Percentiles rank a stretch among this genome's conserved stretches.
Evolutionary conservation across 345 rosid genomes (phyloP).

Genomic region (Iberis pinnata): DNA sequence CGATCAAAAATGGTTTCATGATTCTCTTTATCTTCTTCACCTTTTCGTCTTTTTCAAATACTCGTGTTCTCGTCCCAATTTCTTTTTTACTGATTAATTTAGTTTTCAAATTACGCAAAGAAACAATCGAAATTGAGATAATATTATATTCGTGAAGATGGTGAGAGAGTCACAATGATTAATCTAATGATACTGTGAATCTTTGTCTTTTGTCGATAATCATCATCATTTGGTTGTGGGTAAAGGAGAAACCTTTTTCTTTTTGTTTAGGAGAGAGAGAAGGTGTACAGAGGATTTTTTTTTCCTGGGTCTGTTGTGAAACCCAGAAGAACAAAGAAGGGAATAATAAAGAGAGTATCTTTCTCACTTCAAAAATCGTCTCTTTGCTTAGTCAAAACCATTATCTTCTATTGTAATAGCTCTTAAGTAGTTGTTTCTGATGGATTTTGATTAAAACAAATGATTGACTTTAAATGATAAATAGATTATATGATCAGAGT

Average conservation of each 20-base stretch:
- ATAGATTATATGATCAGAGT: too few relatives aligned
- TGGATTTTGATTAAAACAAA: too few relatives aligned
- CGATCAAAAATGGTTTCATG: background rate
- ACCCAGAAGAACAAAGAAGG: conserved; percentile 24
- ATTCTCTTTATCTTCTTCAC: conserved; percentile 6
- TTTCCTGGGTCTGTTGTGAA: conserved; percentile 25
- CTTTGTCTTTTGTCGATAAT: conserved; percentile 23
- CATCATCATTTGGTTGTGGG: conserved; percentile 32
- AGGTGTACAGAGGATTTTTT: background rate
- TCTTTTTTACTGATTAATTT: conserved; percentile 5
- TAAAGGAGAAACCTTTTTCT: background rate
- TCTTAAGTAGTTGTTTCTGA: too few relatives aligned
- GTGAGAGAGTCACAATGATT: conserved; percentile 17
- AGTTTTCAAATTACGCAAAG: background rate
- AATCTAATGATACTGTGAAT: conserved; percentile 5
- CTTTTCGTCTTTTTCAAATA: conserved; percentile 27
- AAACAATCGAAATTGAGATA: conserved; percentile 9
- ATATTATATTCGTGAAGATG: background rate
- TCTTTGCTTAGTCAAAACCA: too few relatives aligned
- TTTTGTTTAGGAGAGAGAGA: conserved; percentile 19
- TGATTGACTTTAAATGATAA: too few relatives aligned
- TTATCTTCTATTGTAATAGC: too few relatives aligned
- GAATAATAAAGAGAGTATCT: background rate
- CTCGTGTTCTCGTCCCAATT: conserved; percentile 32
- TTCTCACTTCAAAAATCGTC: too few relatives aligned